Base-by-base conservation (phyloP, 345 rosid genomes). In the Eucalyptus erythrocorys region DNA sequence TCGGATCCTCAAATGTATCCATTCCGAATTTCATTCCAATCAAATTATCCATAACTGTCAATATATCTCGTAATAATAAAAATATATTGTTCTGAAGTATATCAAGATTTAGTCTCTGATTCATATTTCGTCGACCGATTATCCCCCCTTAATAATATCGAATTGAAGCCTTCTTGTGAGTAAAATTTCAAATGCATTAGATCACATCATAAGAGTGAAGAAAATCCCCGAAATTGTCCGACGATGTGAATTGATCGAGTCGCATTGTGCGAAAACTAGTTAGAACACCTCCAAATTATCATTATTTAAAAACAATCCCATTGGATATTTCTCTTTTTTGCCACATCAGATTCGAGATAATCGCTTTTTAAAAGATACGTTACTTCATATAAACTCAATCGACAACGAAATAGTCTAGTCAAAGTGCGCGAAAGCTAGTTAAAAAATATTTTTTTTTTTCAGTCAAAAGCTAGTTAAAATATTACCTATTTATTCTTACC, bases 81-180 rank as follows among this genome's bases (percentile, higher is more conserved):
- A 51, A 51, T 1, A 2, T 1, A 51, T 51, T 51, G 0, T 51
- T 51, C 0, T 0, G 0, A 21, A 21, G 2, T 51, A 51, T 8
- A 51, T 51, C 57, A 51, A 19, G 1, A 51, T 51, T 51, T 66
- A 32, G 13, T 66, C 12, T 32, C 6, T 4, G 4, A 68, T 32
- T 32, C 42, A 68, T 32, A 32, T 66, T 3, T 32, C 1, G 42
- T 66, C 40, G 0, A 16, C 21, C 11, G 32, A 68, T 68, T 64
- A 7, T 17, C 37, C 71, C 0, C 57, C 10, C 47, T 43, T 51
- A 19, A 51, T 51, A 51, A 3, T 51, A 51, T 51, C 26, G 0
- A 51, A 3, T 21, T 51, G 21, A 21, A 7, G 26, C 26, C 26
- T 51, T 51, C 19, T 21, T 51, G 0, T 0, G 1, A 51, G 26